phyloP scores from a whole-genome alignment of 1,139 yeast genomes.

The Schwanniomyces etchellsii region DNA sequence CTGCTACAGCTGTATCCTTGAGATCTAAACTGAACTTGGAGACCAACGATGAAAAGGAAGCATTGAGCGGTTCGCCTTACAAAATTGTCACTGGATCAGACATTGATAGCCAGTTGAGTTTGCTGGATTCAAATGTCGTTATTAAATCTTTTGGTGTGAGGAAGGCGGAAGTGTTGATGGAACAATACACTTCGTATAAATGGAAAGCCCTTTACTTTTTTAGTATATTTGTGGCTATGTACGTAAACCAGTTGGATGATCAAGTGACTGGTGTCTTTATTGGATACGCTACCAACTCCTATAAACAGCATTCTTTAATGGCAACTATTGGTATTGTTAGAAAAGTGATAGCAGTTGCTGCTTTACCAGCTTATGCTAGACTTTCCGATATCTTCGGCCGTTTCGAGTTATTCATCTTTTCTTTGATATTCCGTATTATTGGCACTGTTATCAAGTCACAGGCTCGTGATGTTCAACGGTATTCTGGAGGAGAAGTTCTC shows the following conservation, averaged over 20 bases:
- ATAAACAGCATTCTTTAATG: slow-evolving; percentile 48
- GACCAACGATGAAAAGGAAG: too few species aligned
- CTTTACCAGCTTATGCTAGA: slow-evolving; percentile 58
- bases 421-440: slow-evolving; percentile 50
- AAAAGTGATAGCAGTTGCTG: slow-evolving; percentile 29
- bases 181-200: slow-evolving; percentile 19
- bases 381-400: slow-evolving; percentile 62
- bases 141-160: too few species aligned
- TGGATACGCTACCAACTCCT: slow-evolving; percentile 46
- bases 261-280: slow-evolving; percentile 3
- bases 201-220: slow-evolving; percentile 14
- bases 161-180: slow-evolving; percentile 28
- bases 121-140: too few species aligned
- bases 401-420: slow-evolving; percentile 39
- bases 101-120: too few species aligned
- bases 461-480: slow-evolving; percentile 52
- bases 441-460: slow-evolving; percentile 65
- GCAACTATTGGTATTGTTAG: slow-evolving; percentile 56
- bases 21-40: too few species aligned
- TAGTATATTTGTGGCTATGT: slow-evolving; percentile 23
- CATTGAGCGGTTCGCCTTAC: too few species aligned
- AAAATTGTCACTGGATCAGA: too few species aligned
- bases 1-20: too few species aligned
- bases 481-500: slow-evolving; percentile 62
- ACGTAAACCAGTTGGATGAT: slow-evolving; percentile 17